These are phyloP conservation scores for Bruguiera parviflora DNA, from an alignment of 345 rosid species.

Conservation along the genomic window DNA sequence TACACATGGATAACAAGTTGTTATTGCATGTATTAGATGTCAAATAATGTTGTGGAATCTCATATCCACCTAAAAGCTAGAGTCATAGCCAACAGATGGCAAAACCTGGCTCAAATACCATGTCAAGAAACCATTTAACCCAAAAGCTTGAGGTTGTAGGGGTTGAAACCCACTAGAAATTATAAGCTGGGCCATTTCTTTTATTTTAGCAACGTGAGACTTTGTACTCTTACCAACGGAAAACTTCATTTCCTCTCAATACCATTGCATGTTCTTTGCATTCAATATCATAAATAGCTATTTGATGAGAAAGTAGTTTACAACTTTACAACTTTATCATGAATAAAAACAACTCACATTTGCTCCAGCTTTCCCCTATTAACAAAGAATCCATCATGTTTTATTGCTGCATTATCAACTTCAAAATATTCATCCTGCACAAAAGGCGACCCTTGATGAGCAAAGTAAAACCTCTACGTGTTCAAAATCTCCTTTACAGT, in stretches of 20 bases:
- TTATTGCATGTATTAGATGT: too few species aligned
- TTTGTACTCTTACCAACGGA: background rate
- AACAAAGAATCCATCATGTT: conserved; percentile 89
- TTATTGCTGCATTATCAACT: conserved; percentile 85
- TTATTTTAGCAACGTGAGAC: too few species aligned
- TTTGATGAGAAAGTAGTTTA: background rate
- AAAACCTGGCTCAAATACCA: too few species aligned
- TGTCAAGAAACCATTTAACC: too few species aligned
- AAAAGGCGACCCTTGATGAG: background rate
- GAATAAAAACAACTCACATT: conserved; percentile 49
- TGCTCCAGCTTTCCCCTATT: conserved; percentile 86
- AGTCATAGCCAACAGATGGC: too few species aligned
- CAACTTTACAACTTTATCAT: background rate
- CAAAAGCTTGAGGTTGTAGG: too few species aligned
- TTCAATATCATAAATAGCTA: background rate
- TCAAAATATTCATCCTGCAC: conserved; percentile 96
- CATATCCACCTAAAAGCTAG: too few species aligned
- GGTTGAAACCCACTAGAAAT: too few species aligned
- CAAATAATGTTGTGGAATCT: too few species aligned
- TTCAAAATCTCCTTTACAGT: background rate
- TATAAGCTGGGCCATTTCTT: too few species aligned
- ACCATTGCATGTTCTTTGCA: background rate
- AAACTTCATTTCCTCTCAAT: background rate
- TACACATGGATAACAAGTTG: too few species aligned
- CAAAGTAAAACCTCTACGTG: background rate